phyloP scores from a whole-genome alignment of 768 basidiomycete genomes.

The Agaricus subrufescens region DNA sequence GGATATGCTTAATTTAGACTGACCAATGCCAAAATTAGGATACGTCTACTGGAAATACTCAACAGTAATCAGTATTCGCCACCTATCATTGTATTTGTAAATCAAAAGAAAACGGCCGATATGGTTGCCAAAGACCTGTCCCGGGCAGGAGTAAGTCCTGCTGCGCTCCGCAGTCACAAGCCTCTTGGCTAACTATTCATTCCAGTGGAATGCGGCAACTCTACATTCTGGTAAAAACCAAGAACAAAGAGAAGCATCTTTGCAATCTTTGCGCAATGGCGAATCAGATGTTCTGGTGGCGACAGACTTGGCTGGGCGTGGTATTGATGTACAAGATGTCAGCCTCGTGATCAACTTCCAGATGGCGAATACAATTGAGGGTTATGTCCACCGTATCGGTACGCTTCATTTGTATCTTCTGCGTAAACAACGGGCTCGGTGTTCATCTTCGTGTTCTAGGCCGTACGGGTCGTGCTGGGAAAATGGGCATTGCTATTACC shows the following conservation, averaged over 20 bases:
- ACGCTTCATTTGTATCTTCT: constrained; percentile 20
- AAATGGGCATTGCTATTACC: constrained; percentile 89
- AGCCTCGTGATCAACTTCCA: constrained; percentile 96
- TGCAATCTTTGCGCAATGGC: constrained; percentile 82
- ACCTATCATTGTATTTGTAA: constrained; percentile 98
- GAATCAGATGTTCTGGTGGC: constrained; percentile 89
- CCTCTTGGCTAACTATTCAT: neutral
- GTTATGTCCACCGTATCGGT: constrained; percentile 98
- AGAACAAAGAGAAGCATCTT: constrained; percentile 90
- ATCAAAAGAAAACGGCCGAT: constrained; percentile 99
- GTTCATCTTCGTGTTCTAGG: constrained; percentile 36
- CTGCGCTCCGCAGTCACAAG: constrained; percentile 9
- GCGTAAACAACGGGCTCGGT: constrained; percentile 11
- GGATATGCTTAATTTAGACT: neutral
- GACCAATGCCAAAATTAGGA: constrained; percentile 39
- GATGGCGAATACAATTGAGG: constrained; percentile 95
- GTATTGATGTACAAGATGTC: constrained; percentile 98
- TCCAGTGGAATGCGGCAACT: constrained; percentile 84
- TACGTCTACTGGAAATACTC: constrained; percentile 85
- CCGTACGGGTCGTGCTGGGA: constrained; percentile 97
- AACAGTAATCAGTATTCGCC: constrained; percentile 78
- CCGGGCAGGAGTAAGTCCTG: constrained; percentile 70
- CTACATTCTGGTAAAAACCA: constrained; percentile 98
- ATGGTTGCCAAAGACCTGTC: constrained; percentile 94
- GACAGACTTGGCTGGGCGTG: constrained; percentile 95